Evolutionary conservation across 805 yeast species (phyloP).

Genomic region (Yamadazyma sp.): DNA sequence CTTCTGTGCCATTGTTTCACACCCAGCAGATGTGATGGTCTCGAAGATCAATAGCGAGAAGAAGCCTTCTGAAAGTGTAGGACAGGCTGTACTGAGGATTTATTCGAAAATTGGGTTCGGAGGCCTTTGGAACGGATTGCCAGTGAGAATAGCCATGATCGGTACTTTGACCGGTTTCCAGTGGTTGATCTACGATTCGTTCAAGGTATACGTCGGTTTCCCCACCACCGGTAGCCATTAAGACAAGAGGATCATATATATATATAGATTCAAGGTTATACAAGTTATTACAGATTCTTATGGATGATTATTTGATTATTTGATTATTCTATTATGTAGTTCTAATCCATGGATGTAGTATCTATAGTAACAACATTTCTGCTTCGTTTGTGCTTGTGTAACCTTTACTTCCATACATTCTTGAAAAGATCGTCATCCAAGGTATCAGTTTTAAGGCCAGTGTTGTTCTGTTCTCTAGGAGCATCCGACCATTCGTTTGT

Average conservation of each 20-base stretch:
- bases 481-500: conserved; percentile 38
- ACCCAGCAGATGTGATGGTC: conserved; percentile 99
- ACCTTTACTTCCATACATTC: conserved; percentile 66
- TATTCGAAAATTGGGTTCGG: conserved; percentile 80
- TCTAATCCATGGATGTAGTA: neutral
- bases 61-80: conserved; percentile 61
- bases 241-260: neutral
- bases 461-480: conserved; percentile 12
- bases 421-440: conserved; percentile 67
- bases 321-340: no score
- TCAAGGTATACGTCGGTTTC: conserved; percentile 90
- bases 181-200: conserved; percentile 95
- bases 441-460: conserved; percentile 11
- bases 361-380: no score
- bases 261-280: no score
- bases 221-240: conserved; percentile 77
- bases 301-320: no score
- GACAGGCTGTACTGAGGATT: conserved; percentile 68
- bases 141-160: conserved; percentile 93
- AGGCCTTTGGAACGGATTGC: conserved; percentile 94
- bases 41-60: conserved; percentile 82
- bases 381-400: no score
- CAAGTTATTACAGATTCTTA: no score
- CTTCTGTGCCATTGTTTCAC: conserved; percentile 92
- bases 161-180: conserved; percentile 97